Conservation (phyloP, 768 basidiomycete species). For the Termitomyces bulborhizus region DNA sequence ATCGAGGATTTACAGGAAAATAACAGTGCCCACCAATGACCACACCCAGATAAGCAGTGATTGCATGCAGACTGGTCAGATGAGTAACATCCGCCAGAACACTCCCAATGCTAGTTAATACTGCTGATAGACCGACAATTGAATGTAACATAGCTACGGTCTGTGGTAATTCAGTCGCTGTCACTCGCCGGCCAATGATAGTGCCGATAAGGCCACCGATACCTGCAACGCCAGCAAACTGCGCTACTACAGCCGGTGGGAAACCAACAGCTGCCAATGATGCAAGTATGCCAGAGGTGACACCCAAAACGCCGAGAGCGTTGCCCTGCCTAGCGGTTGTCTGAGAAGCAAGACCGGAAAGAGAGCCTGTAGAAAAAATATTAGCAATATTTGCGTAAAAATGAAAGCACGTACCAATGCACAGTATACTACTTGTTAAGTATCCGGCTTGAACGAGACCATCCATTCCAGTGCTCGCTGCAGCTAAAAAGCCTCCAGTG, state of each 20-base stretch:
- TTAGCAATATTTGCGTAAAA: neutral
- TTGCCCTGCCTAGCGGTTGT: slow-evolving; percentile 85
- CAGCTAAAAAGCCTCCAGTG: slow-evolving; percentile 75
- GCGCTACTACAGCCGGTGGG: slow-evolving; percentile 62
- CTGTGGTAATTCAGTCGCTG: slow-evolving; percentile 84
- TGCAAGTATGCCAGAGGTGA: slow-evolving; percentile 72
- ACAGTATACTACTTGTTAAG: slow-evolving; percentile 77
- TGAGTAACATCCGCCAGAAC: slow-evolving; percentile 70
- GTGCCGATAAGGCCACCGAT: slow-evolving; percentile 69
- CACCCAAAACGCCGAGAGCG: slow-evolving; percentile 81
- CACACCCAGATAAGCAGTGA: slow-evolving; percentile 82
- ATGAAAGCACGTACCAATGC: slow-evolving; percentile 50
- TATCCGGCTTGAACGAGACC: slow-evolving; percentile 89
- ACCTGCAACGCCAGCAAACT: slow-evolving; percentile 72
- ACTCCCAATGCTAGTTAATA: slow-evolving; percentile 79
- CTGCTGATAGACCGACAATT: slow-evolving; percentile 86
- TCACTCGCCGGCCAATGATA: slow-evolving; percentile 75
- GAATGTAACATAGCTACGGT: slow-evolving; percentile 75
- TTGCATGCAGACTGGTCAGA: slow-evolving; percentile 65
- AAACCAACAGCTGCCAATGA: slow-evolving; percentile 84
- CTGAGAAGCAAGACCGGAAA: slow-evolving; percentile 77
- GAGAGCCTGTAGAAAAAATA: slow-evolving; percentile 43
- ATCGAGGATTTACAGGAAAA: neutral
- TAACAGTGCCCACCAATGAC: slow-evolving; percentile 55
- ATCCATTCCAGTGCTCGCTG: slow-evolving; percentile 78